Evolutionary conservation across 192 early-diverging fungal genomes (phyloP).

Genomic region (Backusella morwellensis): DNA sequence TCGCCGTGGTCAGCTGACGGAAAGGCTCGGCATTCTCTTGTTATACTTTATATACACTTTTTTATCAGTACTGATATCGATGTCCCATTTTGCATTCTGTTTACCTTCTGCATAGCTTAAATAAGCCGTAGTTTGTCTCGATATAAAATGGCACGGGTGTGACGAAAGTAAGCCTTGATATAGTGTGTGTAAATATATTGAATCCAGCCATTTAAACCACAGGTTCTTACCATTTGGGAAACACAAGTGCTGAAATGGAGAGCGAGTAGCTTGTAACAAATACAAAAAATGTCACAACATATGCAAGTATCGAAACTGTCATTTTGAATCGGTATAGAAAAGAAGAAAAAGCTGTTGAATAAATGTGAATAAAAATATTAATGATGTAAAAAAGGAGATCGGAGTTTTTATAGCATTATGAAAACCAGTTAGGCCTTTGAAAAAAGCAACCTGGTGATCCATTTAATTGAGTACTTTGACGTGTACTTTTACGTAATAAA

Average conservation of each 20-base stretch:
- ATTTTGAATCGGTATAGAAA: neutral
- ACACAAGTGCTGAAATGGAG: conserved; percentile 18
- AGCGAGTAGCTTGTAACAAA: conserved; percentile 25
- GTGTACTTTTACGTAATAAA: too few relatives aligned
- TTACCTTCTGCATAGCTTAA: conserved; percentile 28
- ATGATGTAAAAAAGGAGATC: neutral
- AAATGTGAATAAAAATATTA: neutral
- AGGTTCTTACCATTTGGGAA: conserved; percentile 32
- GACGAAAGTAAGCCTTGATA: conserved; percentile 32
- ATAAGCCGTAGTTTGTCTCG: conserved; percentile 35
- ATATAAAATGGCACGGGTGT: conserved; percentile 31
- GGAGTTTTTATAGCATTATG: neutral
- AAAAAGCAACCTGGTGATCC: too few relatives aligned
- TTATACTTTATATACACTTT: conserved; percentile 3
- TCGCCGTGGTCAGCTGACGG: conserved; percentile 26
- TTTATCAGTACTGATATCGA: neutral
- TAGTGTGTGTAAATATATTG: neutral
- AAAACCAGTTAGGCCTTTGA: too few relatives aligned
- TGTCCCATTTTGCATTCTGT: neutral
- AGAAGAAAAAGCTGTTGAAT: neutral
- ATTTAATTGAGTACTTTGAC: too few relatives aligned
- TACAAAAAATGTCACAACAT: conserved; percentile 29
- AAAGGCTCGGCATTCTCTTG: conserved; percentile 32
- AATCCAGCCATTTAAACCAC: too few relatives aligned
- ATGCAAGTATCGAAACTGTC: conserved; percentile 29